Evolutionary conservation across 495 filamentous ascomycete genomes (phyloP), one percentile per base, ranked within the genome.

Genomic region (Darksidea phi): DNA sequence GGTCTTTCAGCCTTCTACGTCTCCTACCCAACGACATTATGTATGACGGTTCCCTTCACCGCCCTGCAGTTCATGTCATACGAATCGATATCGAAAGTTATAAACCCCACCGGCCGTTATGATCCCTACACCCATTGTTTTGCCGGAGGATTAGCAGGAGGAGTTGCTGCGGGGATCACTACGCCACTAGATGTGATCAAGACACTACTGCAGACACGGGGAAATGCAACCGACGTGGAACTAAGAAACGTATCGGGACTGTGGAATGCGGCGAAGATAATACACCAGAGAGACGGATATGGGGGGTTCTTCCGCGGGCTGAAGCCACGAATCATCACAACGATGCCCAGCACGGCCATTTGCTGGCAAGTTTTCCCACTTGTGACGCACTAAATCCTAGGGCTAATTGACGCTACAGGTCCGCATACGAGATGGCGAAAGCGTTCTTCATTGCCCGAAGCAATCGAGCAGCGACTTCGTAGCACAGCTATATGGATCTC

Each of bases 31-130:
- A 99, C 95, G 21, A 97, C 94, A 10, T 80, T 99, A 20, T 93
- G 88, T 74, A 99, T 99, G 95, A 97, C 93, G 10, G 90, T 99
- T 24, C 94, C 94, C 8, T 97, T 96, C 75, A 97, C 93, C 15
- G 93, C 93, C 7, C 83, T 95, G 13, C 94, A 98, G 73, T 97
- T 98, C 73, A 87, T 93, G 57, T 91, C 91, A 46, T 98, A 97
- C 80, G 94, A 97, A 72, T 96, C 92, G 23, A 86, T 97, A 59
- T 96, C 92, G 1, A 96, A 95, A 64, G 71, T 89, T 26, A 88
- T 97, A 83, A 96, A 96, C 71, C 93, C 93, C 0, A 76, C 76
- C 38, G 88, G 82, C 70, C 78, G 81, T 20, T 97, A 97, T 72
- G 93, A 97, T 71, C 93, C 94, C 2, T 77, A 89, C 52, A 95